Evolutionary conservation across 2,329 filamentous ascomycete species (phyloP).

Genomic region (Aspergillus caelatus): DNA sequence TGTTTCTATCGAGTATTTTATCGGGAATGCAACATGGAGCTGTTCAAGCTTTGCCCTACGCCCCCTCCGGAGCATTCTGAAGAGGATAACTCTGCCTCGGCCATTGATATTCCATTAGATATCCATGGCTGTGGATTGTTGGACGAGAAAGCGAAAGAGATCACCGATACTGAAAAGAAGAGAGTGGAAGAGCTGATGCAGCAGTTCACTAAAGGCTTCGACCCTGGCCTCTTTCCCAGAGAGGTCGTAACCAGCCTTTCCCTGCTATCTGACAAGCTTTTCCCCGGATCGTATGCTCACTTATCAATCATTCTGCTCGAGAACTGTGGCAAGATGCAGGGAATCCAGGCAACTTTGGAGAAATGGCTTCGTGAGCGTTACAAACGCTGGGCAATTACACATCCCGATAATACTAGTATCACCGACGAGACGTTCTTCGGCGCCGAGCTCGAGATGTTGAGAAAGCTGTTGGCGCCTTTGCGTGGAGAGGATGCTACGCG

Average conservation of each 20-base stretch:
- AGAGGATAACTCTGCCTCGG: background rate
- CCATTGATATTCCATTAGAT: constrained; percentile 18
- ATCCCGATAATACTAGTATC: constrained; percentile 9
- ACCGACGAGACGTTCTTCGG: constrained; percentile 23
- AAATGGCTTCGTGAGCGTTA: constrained; percentile 60
- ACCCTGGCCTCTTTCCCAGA: constrained; percentile 19
- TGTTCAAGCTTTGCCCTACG: constrained; percentile 1
- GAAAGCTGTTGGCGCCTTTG: constrained; percentile 25
- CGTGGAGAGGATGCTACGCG: constrained; percentile 16
- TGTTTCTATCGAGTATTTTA: background rate
- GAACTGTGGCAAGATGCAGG: constrained; percentile 61
- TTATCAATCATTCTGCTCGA: constrained; percentile 27
- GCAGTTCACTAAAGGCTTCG: constrained; percentile 24
- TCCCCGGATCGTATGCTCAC: constrained; percentile 28
- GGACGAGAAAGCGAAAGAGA: constrained; percentile 17
- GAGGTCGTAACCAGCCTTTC: constrained; percentile 16
- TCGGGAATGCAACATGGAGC: constrained; percentile 2
- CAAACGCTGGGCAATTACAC: background rate
- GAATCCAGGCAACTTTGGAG: constrained; percentile 66
- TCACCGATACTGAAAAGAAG: constrained; percentile 15
- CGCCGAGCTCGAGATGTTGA: constrained; percentile 26
- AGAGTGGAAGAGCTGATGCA: constrained; percentile 17
- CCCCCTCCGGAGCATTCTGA: background rate
- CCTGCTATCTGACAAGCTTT: constrained; percentile 8
- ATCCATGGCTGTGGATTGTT: constrained; percentile 4